Conservation (phyloP, 2,329 filamentous ascomycete species). For the Magnaporthiopsis rhizophila region DNA sequence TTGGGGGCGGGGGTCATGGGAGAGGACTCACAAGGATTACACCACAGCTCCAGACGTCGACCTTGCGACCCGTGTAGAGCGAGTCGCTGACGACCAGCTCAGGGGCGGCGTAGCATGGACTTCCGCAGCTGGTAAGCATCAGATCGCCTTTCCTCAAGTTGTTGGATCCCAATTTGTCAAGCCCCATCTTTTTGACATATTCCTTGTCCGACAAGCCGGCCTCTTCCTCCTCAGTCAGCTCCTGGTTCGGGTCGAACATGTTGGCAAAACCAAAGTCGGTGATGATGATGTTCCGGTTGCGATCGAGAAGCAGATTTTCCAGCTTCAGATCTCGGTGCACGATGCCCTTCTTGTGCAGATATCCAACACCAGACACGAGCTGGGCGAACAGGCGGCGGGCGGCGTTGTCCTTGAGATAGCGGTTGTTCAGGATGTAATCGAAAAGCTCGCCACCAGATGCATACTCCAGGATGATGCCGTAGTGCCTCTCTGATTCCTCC, state of each 20-base stretch:
- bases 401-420: constrained; percentile 89
- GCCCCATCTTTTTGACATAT: constrained; percentile 75
- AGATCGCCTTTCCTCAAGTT: constrained; percentile 81
- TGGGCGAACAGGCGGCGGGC: constrained; percentile 90
- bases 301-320: constrained; percentile 88
- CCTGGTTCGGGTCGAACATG: constrained; percentile 84
- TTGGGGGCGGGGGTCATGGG: not conserved
- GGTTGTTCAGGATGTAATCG: constrained; percentile 94
- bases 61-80: constrained; percentile 92
- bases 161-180: constrained; percentile 69
- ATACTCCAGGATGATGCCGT: constrained; percentile 97
- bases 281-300: constrained; percentile 98
- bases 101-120: constrained; percentile 93
- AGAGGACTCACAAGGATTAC: constrained; percentile 76
- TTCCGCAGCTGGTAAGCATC: constrained; percentile 98
- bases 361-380: constrained; percentile 91
- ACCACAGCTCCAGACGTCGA: constrained; percentile 98
- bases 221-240: constrained; percentile 85
- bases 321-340: constrained; percentile 95
- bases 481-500: constrained; percentile 94
- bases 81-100: constrained; percentile 97
- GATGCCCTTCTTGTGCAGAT: constrained; percentile 97
- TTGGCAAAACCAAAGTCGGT: constrained; percentile 99
- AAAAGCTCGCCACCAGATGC: constrained; percentile 96
- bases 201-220: constrained; percentile 80